Evolutionary conservation across 441 rosid species (phyloP), one percentile per base, ranked within the genome.

Genomic region (Populus trichocarpa): DNA sequence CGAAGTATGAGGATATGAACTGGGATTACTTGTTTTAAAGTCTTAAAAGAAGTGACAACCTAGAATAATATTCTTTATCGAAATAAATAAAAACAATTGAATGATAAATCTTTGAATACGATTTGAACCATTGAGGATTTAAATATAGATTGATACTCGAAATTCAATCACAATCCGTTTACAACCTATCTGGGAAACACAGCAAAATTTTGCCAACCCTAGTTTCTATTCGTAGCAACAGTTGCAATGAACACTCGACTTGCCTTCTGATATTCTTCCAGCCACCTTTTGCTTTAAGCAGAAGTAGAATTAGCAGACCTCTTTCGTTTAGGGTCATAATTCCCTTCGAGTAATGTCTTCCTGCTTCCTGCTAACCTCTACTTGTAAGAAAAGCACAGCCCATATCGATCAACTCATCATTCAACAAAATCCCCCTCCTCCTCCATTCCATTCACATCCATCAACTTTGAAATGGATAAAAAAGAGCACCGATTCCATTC

Each of bases 391-490:
- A 87, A 78, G 86, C 2, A 75, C 16, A 0, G 23, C 8, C 16
- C 59, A 1, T 0, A 8, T 42, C 36, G 36, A 33, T 33, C 74
- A 33, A 18, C 11, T 6, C 8, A 32, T 14, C 70, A 63, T 77
- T 32, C 30, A 50, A 38, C 50, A 69, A 53, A 65, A 71, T 9
- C 38, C 64, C 26, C n/a, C 46, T 3, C 46, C 65, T 0, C 30
- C 50, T 14, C 73, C 72, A 36, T 3, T 69, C 23, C 14, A 11
- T 20, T 69, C 20, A 69, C 22, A 4, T 36, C 32, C 73, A 26
- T n/a, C 77, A 28, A 42, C 70, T 14, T 10, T 53, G 6, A 76
- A 76, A 91, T 89, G 93, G 90, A 80, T 81, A 79, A 46, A 22
- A 80, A 36, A 20, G 83, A 80, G 18, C 68, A 68, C 66, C 79